These are phyloP conservation scores for Acorus gramineus DNA, from an alignment of 106 monocot genomes.

Conservation along the genomic window DNA sequence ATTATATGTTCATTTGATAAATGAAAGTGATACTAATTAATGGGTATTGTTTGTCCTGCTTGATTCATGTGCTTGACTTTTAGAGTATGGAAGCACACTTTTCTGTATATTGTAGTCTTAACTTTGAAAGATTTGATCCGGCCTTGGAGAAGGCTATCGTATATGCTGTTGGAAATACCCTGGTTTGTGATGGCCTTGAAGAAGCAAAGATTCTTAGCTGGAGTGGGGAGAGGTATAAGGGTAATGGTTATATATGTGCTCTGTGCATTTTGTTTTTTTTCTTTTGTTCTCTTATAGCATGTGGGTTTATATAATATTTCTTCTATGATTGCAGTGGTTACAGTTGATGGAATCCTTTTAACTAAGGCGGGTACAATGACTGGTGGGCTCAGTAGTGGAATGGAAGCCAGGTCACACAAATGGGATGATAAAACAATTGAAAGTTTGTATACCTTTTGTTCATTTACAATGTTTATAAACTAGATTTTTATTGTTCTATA, in stretches of 20 bases:
- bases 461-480: background rate
- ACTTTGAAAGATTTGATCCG: conserved; percentile 70
- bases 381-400: conserved; percentile 91
- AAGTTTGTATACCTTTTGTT: conserved; percentile 22
- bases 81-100: background rate
- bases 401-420: conserved; percentile 98
- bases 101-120: conserved; percentile 13
- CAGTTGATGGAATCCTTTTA: conserved; percentile 88
- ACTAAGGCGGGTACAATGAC: conserved; percentile 99
- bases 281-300: conserved; percentile 2
- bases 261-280: conserved; percentile 1
- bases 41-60: too few species aligned
- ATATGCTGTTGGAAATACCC: conserved; percentile 97
- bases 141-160: conserved; percentile 86
- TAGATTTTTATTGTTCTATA: conserved; percentile 2
- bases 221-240: conserved; percentile 91
- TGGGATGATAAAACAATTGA: conserved; percentile 88
- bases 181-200: conserved; percentile 90
- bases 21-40: too few species aligned
- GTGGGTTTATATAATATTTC: conserved; percentile 3
- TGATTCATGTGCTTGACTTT: background rate
- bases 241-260: conserved; percentile 16
- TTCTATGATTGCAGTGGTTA: conserved; percentile 55
- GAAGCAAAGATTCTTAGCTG: conserved; percentile 96
- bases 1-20: too few species aligned